Base-by-base conservation (phyloP, 1,284 basidiomycete genomes). In the Sanghuangporus sanghuang region DNA sequence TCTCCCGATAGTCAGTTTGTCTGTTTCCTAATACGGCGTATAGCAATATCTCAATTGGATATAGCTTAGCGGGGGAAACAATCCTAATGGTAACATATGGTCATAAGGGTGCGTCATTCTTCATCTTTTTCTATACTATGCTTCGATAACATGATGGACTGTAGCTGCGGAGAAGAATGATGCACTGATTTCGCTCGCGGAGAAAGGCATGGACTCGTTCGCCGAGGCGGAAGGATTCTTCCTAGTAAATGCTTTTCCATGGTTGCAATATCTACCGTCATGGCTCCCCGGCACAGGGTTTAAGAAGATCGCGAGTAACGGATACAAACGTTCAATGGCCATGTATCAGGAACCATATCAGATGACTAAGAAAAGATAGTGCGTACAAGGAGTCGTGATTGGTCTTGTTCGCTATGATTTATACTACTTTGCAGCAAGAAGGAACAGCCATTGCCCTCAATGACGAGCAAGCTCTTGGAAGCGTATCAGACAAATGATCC, bases 221-320 rank as follows among this genome's bases (percentile, higher is more conserved):
- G 39, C 64, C 12, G 55, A 52, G 14, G 62, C 64, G 16, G 32
- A 39, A 12, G 61, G 55, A 14, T 63, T 50, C 55, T 64, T 56
- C 42, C 53, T 64, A 7, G 63, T 64, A 8, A 58, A 64, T 27
- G 56, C 48, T 8, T 16, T 58, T 40, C 61, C 59, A 6, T 57
- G 39, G 38, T 40, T 66, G 32, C 44, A 39, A 48, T 63, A 59
- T 32, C 38, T 66, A n/a, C 67, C 67, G 4, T 35, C 46, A 32
- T 68, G 67, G 67, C 60, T 68, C 57, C 67, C 67, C 2, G 65
- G 67, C 23, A 57, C 53, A 6, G 48, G 52, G 14, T 68, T 68
- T 58, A 61, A 63, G 18, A 61, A 53, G 42, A 36, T 63, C 16
- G 66, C 64, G 12, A 56, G 61, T 18, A 55, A 58, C 44, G 62